These are phyloP conservation scores for Lithospermum erythrorhizon DNA, from an alignment of 257 asterid genomes.

Conservation along the genomic window DNA sequence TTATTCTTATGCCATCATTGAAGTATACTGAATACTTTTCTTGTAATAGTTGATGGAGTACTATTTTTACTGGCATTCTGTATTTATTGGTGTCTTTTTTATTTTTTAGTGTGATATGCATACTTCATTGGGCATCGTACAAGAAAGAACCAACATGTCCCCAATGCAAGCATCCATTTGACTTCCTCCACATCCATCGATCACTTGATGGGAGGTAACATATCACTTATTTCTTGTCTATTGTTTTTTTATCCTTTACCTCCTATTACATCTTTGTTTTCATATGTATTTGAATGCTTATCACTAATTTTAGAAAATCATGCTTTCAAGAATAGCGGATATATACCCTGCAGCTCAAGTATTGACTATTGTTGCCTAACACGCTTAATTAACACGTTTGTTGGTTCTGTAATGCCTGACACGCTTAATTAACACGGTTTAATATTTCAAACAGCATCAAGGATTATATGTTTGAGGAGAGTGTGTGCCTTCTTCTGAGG, in stretches of 20 bases:
- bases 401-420: no score
- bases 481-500: conserved; percentile 82
- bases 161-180: conserved; percentile 73
- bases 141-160: conserved; percentile 77
- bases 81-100: neutral
- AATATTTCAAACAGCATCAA: conserved; percentile 36
- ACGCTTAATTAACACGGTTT: neutral
- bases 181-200: conserved; percentile 69
- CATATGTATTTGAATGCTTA: no score
- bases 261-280: neutral
- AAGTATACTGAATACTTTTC: no score
- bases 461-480: conserved; percentile 90
- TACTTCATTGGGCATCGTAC: conserved; percentile 83
- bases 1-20: no score
- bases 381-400: neutral
- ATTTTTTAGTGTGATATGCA: conserved; percentile 60
- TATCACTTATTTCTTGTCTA: neutral
- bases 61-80: neutral
- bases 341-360: no score
- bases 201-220: conserved; percentile 89
- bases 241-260: neutral
- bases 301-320: no score
- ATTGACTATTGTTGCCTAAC: no score
- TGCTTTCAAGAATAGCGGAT: no score
- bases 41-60: neutral